Base-by-base conservation (phyloP, 148 eudicot genomes). In the Rhododendron simsii region DNA sequence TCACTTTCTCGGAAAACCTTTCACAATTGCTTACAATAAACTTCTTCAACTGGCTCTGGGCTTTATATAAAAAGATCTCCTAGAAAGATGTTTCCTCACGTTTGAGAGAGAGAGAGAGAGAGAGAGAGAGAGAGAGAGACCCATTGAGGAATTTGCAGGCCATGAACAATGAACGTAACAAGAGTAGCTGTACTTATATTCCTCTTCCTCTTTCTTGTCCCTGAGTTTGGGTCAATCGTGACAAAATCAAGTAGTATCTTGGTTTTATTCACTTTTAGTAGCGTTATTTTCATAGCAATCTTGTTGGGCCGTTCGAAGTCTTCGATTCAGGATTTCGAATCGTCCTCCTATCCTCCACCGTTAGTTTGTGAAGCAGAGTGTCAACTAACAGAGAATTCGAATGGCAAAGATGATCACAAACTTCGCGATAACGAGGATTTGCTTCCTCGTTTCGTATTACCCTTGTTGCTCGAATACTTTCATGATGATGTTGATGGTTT, bases 91-190 rank as follows among this genome's bases (percentile, higher is more conserved):
- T 67, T 33, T 41, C 84, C n/a, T 81, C 82, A 45, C 87, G 18
- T 18, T n/a, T 26, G 65, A 12, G 69, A 44, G 14, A 61, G 50
- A 57, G 76, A 73, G 75, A 85, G 51, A 7, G 35, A 85, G 81
- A 44, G 69, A 78, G 69, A 14, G 37, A 9, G 30, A 6, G 15
- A 26, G 73, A 23, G 81, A 45, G 71, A 85, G 81, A 15, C 2
- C 39, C 21, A 67, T 7, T 16, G 5, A 6, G 35, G 48, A 4
- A 59, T n/a, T n/a, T 55, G 53, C 39, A 81, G 59, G 71, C 44
- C 75, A 85, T 87, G 89, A 81, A 75, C 83, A 39, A 85, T 87
- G 89, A 63, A 75, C 85, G 51, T 55, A 3, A 57, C 53, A 6
- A 76, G 21, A 10, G 71, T 77, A 35, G n/a, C 55, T 59, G 16